Evolutionary conservation across 1,284 basidiomycete genomes (phyloP).

Genomic region (Sporisorium scitamineum): DNA sequence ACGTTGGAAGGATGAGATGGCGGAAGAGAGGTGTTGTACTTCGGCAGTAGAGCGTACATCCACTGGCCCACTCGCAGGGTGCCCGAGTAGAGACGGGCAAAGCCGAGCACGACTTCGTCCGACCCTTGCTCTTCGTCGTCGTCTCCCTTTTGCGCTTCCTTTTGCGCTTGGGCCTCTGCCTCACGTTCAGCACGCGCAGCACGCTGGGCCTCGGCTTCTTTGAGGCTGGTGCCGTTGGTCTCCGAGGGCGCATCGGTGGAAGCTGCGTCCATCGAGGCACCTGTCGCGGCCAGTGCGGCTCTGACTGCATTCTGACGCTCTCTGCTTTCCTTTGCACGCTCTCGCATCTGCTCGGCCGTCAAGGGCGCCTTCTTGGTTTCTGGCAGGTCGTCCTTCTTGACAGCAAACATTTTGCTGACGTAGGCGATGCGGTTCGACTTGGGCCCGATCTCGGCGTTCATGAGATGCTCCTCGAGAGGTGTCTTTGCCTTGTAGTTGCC

Average conservation of each 20-base stretch:
- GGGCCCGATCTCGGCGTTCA: constrained; percentile 69
- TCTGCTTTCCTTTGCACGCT: constrained; percentile 72
- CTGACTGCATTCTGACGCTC: constrained; percentile 49
- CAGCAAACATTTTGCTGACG: constrained; percentile 99
- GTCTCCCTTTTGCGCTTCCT: constrained; percentile 19
- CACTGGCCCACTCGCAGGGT: constrained; percentile 78
- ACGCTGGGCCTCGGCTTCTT: constrained; percentile 43
- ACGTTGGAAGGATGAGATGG: constrained; percentile 76
- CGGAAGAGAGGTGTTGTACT: constrained; percentile 80
- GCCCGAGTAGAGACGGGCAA: constrained; percentile 93
- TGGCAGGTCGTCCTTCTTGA: constrained; percentile 82
- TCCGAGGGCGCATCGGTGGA: constrained; percentile 51
- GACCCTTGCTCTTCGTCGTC: constrained; percentile 39
- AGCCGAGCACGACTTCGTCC: constrained; percentile 74
- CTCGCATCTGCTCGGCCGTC: constrained; percentile 88
- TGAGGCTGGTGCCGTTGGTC: constrained; percentile 39
- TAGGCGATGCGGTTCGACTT: constrained; percentile 73
- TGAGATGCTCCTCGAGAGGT: constrained; percentile 82
- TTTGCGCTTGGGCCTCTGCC: constrained; percentile 33
- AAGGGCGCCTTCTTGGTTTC: constrained; percentile 74
- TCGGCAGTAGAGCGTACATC: constrained; percentile 83
- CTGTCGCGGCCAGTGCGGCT: constrained; percentile 67
- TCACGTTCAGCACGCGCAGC: constrained; percentile 38
- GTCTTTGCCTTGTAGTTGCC: constrained; percentile 50
- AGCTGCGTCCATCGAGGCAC: constrained; percentile 40